A percentile compares a stretch with the other conserved stretches of the same genome.
Evolutionary conservation across 441 rosid species (phyloP).

Genomic region (Corymbia calophylla): DNA sequence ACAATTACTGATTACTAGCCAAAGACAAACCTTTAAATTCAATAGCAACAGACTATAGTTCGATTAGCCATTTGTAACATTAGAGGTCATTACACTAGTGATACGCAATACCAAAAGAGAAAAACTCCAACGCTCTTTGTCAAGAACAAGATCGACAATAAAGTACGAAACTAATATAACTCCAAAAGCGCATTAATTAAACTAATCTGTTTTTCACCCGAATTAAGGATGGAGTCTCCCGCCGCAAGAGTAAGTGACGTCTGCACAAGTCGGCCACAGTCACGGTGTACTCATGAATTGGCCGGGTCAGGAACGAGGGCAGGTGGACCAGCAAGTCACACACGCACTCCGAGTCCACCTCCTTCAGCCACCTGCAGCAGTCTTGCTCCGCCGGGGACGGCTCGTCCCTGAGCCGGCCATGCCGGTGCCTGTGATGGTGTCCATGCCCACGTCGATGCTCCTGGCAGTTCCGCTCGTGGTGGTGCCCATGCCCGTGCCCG

Average conservation of each 20-base stretch:
- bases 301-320: constrained; percentile 9
- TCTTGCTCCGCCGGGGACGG: not conserved
- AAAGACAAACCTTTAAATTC: not conserved
- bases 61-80: not conserved
- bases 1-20: not conserved
- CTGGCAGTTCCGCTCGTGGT: not conserved
- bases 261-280: not conserved
- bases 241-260: constrained; percentile 1
- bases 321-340: constrained; percentile 6
- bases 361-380: constrained; percentile 11
- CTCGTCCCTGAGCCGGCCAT: not conserved
- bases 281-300: constrained; percentile 7
- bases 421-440: not conserved
- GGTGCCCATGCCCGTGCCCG: not conserved
- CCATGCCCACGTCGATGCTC: not conserved
- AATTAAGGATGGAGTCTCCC: constrained; percentile 7
- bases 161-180: not conserved
- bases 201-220: not conserved
- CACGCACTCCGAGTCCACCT: constrained; percentile 4
- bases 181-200: not conserved
- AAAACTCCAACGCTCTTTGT: not conserved
- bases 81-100: not conserved
- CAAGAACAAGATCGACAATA: not conserved
- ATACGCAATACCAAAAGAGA: not conserved
- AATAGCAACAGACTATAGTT: not conserved